phyloP scores from a whole-genome alignment of 345 rosid genomes.

The Eucalyptus tenuipes region DNA sequence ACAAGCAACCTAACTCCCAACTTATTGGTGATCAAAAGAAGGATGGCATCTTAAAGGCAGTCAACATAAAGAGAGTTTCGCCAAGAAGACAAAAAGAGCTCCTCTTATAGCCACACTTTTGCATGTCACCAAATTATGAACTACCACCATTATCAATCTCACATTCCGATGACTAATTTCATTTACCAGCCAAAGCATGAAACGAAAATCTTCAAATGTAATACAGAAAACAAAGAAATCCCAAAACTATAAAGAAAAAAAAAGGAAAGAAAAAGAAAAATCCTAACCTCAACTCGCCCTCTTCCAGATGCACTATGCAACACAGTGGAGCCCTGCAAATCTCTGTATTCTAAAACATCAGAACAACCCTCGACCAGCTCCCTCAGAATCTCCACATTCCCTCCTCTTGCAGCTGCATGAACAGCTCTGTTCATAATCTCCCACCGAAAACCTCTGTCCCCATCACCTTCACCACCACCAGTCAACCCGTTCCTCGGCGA shows the following conservation, averaged over 20 bases:
- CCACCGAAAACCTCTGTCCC: conserved; percentile 26
- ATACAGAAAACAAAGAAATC: neutral
- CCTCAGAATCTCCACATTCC: conserved; percentile 61
- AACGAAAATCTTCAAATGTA: neutral
- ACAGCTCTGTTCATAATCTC: conserved; percentile 81
- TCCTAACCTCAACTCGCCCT: conserved; percentile 65
- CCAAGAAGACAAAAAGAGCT: neutral
- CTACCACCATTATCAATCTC: neutral
- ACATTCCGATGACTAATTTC: neutral
- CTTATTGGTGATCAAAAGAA: neutral
- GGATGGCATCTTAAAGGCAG: neutral
- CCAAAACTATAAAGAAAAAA: neutral
- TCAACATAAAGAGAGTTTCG: neutral
- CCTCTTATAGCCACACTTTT: neutral
- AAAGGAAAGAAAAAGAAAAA: neutral
- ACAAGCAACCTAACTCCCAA: neutral
- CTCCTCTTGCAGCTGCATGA: conserved; percentile 88
- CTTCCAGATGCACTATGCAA: conserved; percentile 78
- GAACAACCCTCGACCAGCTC: conserved; percentile 20
- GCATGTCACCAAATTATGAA: neutral
- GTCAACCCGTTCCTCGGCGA: conserved; percentile 16
- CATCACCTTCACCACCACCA: conserved; percentile 20
- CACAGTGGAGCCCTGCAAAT: conserved; percentile 54
- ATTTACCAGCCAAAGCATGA: neutral
- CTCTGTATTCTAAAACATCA: conserved; percentile 37